phyloP scores from a whole-genome alignment of 2,329 filamentous ascomycete genomes.

The Trematosphaeria pertusa region DNA sequence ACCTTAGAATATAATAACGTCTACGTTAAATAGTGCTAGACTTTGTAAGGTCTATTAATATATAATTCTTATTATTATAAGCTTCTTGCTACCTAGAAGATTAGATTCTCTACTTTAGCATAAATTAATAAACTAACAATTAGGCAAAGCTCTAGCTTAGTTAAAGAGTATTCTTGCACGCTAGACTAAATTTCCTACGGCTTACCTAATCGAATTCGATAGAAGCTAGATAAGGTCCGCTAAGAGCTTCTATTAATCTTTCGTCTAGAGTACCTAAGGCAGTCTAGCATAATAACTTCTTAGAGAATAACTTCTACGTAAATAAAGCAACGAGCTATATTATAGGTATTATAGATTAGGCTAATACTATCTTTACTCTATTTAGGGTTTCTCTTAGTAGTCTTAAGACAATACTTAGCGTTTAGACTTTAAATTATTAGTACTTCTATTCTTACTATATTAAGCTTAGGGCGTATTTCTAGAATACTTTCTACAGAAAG shows the following conservation, averaged over 20 bases:
- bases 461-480: slow-evolving; percentile 13
- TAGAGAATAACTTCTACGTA: slow-evolving; percentile 14
- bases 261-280: slow-evolving; percentile 10
- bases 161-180: slow-evolving; percentile 13
- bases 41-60: slow-evolving; percentile 15
- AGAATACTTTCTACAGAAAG: slow-evolving; percentile 14
- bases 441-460: slow-evolving; percentile 14
- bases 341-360: background rate
- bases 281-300: slow-evolving; percentile 16
- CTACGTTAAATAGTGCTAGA: slow-evolving; percentile 6
- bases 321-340: slow-evolving; percentile 15
- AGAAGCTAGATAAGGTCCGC: slow-evolving; percentile 5
- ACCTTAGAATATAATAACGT: slow-evolving; percentile 8
- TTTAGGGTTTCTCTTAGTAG: slow-evolving; percentile 12
- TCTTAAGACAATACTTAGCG: slow-evolving; percentile 16
- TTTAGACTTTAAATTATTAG: slow-evolving; percentile 9
- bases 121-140: slow-evolving; percentile 12
- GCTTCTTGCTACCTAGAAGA: slow-evolving; percentile 13
- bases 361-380: slow-evolving; percentile 12
- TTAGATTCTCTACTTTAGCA: slow-evolving; percentile 15
- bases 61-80: slow-evolving; percentile 10
- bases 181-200: slow-evolving; percentile 13
- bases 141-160: slow-evolving; percentile 12
- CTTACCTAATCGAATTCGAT: slow-evolving; percentile 6
- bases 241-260: slow-evolving; percentile 10